Evolutionary conservation across 805 yeast genomes (phyloP).

Genomic region (Debaryomyces prosopidis): DNA sequence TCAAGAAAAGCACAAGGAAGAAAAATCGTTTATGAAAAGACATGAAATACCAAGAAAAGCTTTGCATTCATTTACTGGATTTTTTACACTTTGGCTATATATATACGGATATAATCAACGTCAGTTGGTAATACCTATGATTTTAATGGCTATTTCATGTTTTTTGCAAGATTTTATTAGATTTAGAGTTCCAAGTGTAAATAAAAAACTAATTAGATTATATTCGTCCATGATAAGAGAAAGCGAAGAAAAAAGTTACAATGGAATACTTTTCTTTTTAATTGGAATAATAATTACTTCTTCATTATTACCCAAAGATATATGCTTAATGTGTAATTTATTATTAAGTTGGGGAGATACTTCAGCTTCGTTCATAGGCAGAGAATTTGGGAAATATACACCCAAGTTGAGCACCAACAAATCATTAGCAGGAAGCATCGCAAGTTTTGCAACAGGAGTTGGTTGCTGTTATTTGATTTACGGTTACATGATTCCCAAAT

Average conservation of each 20-base stretch:
- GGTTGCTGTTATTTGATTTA: conserved; percentile 65
- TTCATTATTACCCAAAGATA: conserved; percentile 72
- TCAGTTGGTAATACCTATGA: conserved; percentile 61
- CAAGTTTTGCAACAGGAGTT: conserved; percentile 78
- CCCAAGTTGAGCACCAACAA: conserved; percentile 74
- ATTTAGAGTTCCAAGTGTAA: conserved; percentile 58
- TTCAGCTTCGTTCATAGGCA: conserved; percentile 92
- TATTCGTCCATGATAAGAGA: conserved; percentile 87
- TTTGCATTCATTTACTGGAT: conserved; percentile 87
- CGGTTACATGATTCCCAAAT: conserved; percentile 68
- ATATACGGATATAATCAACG: conserved; percentile 55
- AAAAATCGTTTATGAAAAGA: conserved; percentile 52
- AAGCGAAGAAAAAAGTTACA: conserved; percentile 65
- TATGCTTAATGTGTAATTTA: conserved; percentile 71
- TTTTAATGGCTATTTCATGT: conserved; percentile 54
- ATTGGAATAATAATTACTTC: conserved; percentile 78
- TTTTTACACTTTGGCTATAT: conserved; percentile 74
- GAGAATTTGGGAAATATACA: conserved; percentile 80
- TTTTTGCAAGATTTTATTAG: conserved; percentile 68
- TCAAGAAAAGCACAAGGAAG: neutral
- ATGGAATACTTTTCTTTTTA: conserved; percentile 88
- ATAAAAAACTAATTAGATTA: conserved; percentile 59
- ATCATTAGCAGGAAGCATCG: conserved; percentile 86
- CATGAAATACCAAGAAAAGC: conserved; percentile 89
- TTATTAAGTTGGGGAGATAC: conserved; percentile 96